Evolutionary conservation across 768 basidiomycete species (phyloP), one percentile per base, ranked within the genome.

Genomic region (Boletales sp.): DNA sequence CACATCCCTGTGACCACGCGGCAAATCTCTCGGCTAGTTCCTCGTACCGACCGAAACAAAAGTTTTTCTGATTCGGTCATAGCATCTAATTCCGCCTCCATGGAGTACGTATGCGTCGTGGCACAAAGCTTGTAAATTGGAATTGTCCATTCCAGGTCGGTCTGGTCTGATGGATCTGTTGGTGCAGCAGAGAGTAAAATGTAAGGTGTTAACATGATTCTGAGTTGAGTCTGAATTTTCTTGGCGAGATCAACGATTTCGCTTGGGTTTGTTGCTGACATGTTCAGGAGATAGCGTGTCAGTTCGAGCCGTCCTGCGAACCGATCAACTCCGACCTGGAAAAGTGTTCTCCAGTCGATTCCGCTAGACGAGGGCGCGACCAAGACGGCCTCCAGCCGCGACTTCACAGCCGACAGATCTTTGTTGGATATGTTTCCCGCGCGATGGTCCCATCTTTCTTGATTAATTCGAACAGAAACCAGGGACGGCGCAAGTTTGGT

Each of bases 1-100:
- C 47, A 48, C 53, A 79, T 67, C n/a, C 58, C 60, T 1, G 73
- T 74, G 18, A 74, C 49, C 1, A 72, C 70, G 0, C 74, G 67
- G 51, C 77, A 79, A 17, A 78, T 75, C 54, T 79, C 76, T 32
- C 61, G 65, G 5, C 50, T 67, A 0, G 73, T 74, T 7, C 61
- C 72, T 9, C 62, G 57, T 4, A 70, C 21, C 5, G 42, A 59
- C 13, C 39, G 41, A 1, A 67, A 41, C n/a, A 71, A 56, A n/a
- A 64, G 40, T 1, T 14, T 31, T 48, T 71, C 67, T 4, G 64
- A 60, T 12, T 44, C n/a, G 8, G 65, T 66, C 43, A 71, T 50
- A 8, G 40, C 8, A n/a, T 46, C 28, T 7, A 32, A 18, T 33
- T 49, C 36, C 2, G 40, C 33, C 41, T 48, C 17, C n/a, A 48